These are phyloP conservation scores for Didymella glomerata DNA, from an alignment of 2,329 filamentous ascomycete species.

Conservation along the genomic window DNA sequence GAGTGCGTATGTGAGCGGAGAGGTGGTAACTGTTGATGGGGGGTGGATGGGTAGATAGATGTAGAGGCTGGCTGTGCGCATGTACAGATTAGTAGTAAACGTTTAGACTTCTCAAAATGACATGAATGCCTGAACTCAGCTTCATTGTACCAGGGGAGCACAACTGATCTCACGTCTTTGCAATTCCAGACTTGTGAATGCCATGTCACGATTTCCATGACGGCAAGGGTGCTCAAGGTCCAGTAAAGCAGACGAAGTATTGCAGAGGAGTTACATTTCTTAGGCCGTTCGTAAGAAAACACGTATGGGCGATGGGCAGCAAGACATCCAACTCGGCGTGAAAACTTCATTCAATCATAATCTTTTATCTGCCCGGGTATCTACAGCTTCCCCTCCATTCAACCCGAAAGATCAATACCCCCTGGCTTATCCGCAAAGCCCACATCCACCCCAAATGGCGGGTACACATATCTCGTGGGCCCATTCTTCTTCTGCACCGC, in stretches of 20 bases:
- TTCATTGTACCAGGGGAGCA: no score
- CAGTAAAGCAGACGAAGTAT: neutral
- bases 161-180: no score
- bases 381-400: conserved; percentile 22
- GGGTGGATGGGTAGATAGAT: conserved; percentile 87
- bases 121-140: no score
- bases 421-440: conserved; percentile 60
- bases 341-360: conserved; percentile 7
- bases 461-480: conserved; percentile 58
- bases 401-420: conserved; percentile 49
- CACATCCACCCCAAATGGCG: conserved; percentile 58
- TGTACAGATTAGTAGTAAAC: neutral
- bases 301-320: no score
- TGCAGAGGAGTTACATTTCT: no score
- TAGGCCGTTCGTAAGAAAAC: neutral
- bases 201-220: no score
- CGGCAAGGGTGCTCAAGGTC: no score
- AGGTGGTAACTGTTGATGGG: conserved; percentile 84
- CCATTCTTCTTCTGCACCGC: conserved; percentile 58
- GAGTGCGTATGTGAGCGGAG: conserved; percentile 83
- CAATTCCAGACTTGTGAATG: no score
- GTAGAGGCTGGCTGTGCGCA: neutral
- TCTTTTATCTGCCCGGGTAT: conserved; percentile 26
- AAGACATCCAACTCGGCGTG: neutral
- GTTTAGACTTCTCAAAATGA: neutral